phyloP scores from a whole-genome alignment of 192 early-diverging fungal species.

The Geranomyces variabilis region DNA sequence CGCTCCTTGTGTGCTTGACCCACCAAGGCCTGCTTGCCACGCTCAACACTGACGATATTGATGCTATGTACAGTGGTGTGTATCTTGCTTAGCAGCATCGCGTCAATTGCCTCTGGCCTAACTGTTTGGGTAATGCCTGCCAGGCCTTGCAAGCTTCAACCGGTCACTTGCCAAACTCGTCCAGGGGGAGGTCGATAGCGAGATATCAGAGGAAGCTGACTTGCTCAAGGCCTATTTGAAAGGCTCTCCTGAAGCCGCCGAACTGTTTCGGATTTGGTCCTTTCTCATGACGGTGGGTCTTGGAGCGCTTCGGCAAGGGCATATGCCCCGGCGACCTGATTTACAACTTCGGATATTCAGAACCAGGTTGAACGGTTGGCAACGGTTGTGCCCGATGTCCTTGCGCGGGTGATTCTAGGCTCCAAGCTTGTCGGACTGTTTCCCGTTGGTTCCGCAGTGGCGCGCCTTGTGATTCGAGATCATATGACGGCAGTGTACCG shows the following conservation, averaged over 20 bases:
- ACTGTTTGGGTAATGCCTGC: background rate
- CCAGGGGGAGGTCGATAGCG: conserved; percentile 38
- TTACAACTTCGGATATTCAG: conserved; percentile 19
- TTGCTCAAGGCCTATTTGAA: conserved; percentile 57
- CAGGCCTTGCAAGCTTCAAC: conserved; percentile 39
- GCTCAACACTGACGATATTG: too few relatives aligned
- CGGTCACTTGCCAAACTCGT: conserved; percentile 28
- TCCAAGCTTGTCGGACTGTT: conserved; percentile 46
- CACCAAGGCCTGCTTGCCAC: too few relatives aligned
- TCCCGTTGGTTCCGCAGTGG: conserved; percentile 42
- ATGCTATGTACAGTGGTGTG: too few relatives aligned
- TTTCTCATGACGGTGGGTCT: conserved; percentile 60
- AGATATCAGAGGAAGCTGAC: conserved; percentile 44
- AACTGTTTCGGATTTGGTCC: conserved; percentile 67
- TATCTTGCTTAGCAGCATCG: too few relatives aligned
- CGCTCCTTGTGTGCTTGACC: too few relatives aligned
- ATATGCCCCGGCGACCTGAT: too few relatives aligned
- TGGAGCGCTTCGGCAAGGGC: background rate
- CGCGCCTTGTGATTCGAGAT: conserved; percentile 60
- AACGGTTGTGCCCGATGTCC: conserved; percentile 58
- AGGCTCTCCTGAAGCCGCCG: conserved; percentile 58
- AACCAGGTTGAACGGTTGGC: conserved; percentile 58
- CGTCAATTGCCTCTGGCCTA: too few relatives aligned
- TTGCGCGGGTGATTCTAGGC: conserved; percentile 61
- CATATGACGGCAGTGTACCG: conserved; percentile 70